Base-by-base conservation (phyloP, 2,329 filamentous ascomycete genomes). In the Hymenoscyphus fraxineus region DNA sequence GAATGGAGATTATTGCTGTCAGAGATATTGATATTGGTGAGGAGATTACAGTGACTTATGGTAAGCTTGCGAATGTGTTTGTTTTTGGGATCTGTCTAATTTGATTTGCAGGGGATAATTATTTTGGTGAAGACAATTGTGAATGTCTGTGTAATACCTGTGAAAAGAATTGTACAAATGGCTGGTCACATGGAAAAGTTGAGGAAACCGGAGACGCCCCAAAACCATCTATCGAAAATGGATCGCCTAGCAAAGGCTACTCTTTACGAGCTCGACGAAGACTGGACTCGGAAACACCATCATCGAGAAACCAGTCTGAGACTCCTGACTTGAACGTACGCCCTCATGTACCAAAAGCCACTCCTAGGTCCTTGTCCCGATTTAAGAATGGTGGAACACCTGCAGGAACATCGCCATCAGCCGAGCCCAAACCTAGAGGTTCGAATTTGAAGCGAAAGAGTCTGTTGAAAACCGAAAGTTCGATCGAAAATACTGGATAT, bases 1-100 rank as follows among this genome's bases (percentile, higher is more conserved):
- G 92, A 41, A 97, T 99, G 80, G 91, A 96, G 73, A 93, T 99
- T 64, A 86, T 96, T 59, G 92, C 95, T 2, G 86, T 88, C 40
- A 87, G 88, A 69, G 84, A 93, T 65, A 98, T 99, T 66, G 85
- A 89, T 12, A 81, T 90, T 0, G 95, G 93, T 3, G 93, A 99
- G 66, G 95, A 99, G 76, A 96, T 99, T 65, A 99, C 95, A 0
- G 95, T 99, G 0, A 94, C 90, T 0, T 99, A 99, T 73, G 93
- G 71, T 71, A 67, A 57, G 66, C 62, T 60, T 44, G 31, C 22
- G 13, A 22, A 10, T 40, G 41, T 60, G 35, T 35, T 39, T 40
- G 13, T n/a, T 7, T 9, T n/a, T 32, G 15, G 27, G 31, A 47
- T 31, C n/a, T n/a, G 2, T 60, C 55, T 62, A 58, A 64, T 15